phyloP scores from a whole-genome alignment of 345 rosid species.

The Draba incana region DNA sequence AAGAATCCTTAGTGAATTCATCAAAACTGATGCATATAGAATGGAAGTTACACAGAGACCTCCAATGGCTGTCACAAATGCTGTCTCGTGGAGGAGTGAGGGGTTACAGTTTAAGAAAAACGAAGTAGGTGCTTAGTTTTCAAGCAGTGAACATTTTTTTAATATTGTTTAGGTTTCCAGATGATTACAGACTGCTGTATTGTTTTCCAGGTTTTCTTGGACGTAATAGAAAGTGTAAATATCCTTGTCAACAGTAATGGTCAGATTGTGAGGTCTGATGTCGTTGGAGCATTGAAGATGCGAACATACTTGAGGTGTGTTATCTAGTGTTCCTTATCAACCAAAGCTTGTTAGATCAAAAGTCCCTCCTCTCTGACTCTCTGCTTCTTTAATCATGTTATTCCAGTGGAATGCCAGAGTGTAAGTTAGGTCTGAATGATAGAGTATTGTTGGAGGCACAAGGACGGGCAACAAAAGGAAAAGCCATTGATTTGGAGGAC shows the following conservation, averaged over 20 bases:
- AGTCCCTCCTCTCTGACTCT: constrained; percentile 22
- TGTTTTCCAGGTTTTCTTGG: constrained; percentile 79
- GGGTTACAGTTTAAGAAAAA: constrained; percentile 74
- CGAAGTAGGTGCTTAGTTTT: constrained; percentile 49
- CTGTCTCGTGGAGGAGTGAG: constrained; percentile 91
- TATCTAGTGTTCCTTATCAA: constrained; percentile 25
- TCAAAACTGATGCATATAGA: constrained; percentile 85
- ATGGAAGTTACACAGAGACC: constrained; percentile 85
- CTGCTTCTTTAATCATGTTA: not conserved
- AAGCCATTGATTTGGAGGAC: constrained; percentile 84
- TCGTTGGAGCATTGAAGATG: constrained; percentile 97
- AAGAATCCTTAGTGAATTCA: constrained; percentile 76
- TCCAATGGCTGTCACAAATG: constrained; percentile 90
- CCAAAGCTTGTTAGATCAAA: constrained; percentile 7
- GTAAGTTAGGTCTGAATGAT: constrained; percentile 84
- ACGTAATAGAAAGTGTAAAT: constrained; percentile 92
- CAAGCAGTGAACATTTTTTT: not conserved
- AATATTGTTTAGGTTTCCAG: constrained; percentile 14
- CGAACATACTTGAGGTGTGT: constrained; percentile 86
- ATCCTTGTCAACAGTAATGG: constrained; percentile 97
- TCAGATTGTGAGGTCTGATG: constrained; percentile 92
- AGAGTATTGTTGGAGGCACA: constrained; percentile 80
- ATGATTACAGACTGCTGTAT: constrained; percentile 24
- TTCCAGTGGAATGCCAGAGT: constrained; percentile 84
- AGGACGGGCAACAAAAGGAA: constrained; percentile 74